Percentiles rank a stretch among this genome's conserved stretches.
phyloP scores from a whole-genome alignment of 768 basidiomycete species.

The Leccinum fibrillosum region DNA sequence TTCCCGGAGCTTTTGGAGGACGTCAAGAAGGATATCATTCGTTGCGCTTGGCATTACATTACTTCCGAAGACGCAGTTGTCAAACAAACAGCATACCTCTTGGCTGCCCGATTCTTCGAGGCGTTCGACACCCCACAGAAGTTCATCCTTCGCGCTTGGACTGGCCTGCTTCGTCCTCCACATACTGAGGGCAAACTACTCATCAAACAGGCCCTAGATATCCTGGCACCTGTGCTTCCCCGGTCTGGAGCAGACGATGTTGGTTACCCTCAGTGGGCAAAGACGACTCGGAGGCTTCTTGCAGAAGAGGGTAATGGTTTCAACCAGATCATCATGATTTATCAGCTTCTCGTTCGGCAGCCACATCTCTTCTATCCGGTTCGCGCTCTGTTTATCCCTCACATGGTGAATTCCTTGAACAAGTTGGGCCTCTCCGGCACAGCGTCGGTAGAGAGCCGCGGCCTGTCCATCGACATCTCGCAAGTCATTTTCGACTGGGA shows the following conservation, averaged over 20 bases:
- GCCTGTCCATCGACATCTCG: constrained; percentile 84
- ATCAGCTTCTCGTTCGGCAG: constrained; percentile 90
- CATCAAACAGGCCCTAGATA: constrained; percentile 83
- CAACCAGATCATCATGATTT: constrained; percentile 74
- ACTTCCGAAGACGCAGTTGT: constrained; percentile 84
- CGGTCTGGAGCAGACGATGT: constrained; percentile 53
- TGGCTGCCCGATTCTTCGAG: constrained; percentile 89
- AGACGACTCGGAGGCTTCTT: constrained; percentile 77
- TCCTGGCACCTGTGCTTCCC: constrained; percentile 79
- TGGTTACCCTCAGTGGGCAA: constrained; percentile 79
- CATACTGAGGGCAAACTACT: constrained; percentile 74
- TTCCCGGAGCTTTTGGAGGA: constrained; percentile 79
- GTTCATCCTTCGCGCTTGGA: constrained; percentile 89
- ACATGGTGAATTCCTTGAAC: constrained; percentile 85
- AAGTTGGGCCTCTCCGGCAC: constrained; percentile 80
- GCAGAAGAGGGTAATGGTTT: constrained; percentile 80
- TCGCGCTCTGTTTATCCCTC: constrained; percentile 87
- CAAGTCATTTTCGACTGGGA: constrained; percentile 97
- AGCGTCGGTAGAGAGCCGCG: constrained; percentile 75
- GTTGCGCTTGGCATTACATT: constrained; percentile 88
- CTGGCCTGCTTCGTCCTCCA: constrained; percentile 78
- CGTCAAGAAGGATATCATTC: constrained; percentile 88
- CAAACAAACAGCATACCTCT: constrained; percentile 87
- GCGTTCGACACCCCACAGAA: constrained; percentile 87
- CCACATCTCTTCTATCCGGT: constrained; percentile 90